A percentile compares a stretch with the other conserved stretches of the same genome.
These are phyloP conservation scores for Rhytidhysteron rufulum DNA, from an alignment of 2,329 filamentous ascomycete genomes.

Conservation along the genomic window DNA sequence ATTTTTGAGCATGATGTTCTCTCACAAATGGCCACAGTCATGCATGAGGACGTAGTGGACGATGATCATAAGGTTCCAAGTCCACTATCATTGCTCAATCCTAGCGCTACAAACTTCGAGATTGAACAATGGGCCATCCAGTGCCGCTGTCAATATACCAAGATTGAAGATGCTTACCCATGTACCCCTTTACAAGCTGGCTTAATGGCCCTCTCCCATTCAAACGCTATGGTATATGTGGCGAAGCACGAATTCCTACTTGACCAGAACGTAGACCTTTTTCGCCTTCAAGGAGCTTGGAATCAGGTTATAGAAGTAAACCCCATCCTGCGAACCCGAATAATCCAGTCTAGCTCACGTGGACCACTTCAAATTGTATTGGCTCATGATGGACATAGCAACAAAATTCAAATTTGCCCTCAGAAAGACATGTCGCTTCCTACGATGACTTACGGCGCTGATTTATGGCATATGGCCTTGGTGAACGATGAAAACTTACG, in stretches of 20 bases:
- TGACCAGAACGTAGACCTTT: constrained; percentile 20
- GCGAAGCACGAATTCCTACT: constrained; percentile 34
- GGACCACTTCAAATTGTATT: constrained; percentile 11
- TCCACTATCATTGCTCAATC: constrained; percentile 34
- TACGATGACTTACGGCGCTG: constrained; percentile 37
- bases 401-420: constrained; percentile 35
- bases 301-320: constrained; percentile 24
- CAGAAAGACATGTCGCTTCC: constrained; percentile 24
- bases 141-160: constrained; percentile 19
- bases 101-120: too few relatives aligned
- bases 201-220: constrained; percentile 37
- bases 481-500: constrained; percentile 14
- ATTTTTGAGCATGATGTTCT: constrained; percentile 50
- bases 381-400: constrained; percentile 27
- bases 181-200: constrained; percentile 42
- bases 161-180: constrained; percentile 39
- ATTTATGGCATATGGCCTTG: constrained; percentile 36
- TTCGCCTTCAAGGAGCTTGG: constrained; percentile 35
- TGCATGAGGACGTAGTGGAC: constrained; percentile 15
- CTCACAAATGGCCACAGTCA: constrained; percentile 43
- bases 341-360: constrained; percentile 21
- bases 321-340: constrained; percentile 38
- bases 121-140: constrained; percentile 30
- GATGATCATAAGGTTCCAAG: constrained; percentile 19
- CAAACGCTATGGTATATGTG: constrained; percentile 34